Evolutionary conservation across 148 eudicot species (phyloP).

Genomic region (Rhododendron ferrugineum): DNA sequence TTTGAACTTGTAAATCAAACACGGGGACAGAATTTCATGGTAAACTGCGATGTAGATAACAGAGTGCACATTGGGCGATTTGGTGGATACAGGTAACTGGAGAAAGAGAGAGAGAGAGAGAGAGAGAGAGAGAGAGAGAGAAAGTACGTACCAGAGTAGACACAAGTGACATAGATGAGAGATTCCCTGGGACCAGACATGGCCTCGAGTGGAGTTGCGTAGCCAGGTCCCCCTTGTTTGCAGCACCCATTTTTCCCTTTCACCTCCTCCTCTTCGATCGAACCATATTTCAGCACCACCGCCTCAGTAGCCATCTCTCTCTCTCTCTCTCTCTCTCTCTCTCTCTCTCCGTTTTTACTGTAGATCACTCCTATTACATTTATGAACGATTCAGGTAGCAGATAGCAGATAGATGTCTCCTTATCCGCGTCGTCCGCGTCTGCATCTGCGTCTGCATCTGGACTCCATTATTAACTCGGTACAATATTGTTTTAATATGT

Average conservation of each 20-base stretch:
- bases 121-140: neutral
- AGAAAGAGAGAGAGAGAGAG: neutral
- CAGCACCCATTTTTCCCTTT: conserved; percentile 29
- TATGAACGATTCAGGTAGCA: too few species aligned
- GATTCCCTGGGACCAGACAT: conserved; percentile 76
- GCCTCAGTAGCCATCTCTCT: conserved; percentile 19
- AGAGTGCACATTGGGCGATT: neutral
- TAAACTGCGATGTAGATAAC: too few species aligned
- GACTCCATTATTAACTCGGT: neutral
- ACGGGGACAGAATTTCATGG: neutral
- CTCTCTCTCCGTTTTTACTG: conserved; percentile 14
- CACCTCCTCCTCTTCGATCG: neutral
- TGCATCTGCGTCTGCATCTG: neutral
- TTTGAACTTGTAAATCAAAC: neutral
- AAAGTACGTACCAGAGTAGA: conserved; percentile 55
- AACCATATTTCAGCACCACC: conserved; percentile 1
- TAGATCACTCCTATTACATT: too few species aligned
- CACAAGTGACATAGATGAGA: conserved; percentile 74
- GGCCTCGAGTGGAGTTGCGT: conserved; percentile 79
- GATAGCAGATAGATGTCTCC: neutral
- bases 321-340: conserved; percentile 25
- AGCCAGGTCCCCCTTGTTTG: conserved; percentile 63
- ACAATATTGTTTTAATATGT: neutral
- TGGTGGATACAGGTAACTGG: neutral
- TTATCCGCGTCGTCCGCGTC: neutral